Evolutionary conservation across 2,329 filamentous ascomycete species (phyloP).

Genomic region (Dryadomyces sulphureus): DNA sequence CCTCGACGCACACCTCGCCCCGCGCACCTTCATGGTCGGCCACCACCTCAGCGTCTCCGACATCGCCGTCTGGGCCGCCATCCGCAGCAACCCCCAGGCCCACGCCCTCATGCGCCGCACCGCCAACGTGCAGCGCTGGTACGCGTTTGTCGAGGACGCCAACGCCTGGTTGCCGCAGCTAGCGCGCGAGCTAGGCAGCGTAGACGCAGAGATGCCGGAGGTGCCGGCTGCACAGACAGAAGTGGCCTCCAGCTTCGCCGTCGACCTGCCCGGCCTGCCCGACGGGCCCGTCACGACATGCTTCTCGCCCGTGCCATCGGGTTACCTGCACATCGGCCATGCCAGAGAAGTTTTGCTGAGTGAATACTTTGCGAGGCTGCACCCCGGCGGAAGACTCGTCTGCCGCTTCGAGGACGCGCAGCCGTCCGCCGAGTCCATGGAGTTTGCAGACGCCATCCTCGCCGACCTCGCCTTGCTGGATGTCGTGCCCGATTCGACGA

Average conservation of each 20-base stretch:
- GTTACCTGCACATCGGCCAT: constrained; percentile 89
- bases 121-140: constrained; percentile 72
- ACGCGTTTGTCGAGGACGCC: constrained; percentile 64
- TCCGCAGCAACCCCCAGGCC: constrained; percentile 70
- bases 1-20: constrained; percentile 73
- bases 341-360: constrained; percentile 60
- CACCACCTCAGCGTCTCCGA: constrained; percentile 66
- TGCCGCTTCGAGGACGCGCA: constrained; percentile 96
- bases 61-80: constrained; percentile 64
- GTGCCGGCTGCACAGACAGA: too few species aligned
- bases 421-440: constrained; percentile 89
- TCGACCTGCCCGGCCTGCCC: neutral
- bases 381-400: constrained; percentile 78
- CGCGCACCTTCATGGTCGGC: constrained; percentile 74
- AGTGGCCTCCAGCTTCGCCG: neutral
- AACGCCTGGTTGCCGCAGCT: constrained; percentile 49
- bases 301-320: constrained; percentile 87
- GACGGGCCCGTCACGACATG: constrained; percentile 61
- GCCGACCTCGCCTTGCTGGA: constrained; percentile 84
- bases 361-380: constrained; percentile 90
- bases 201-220: too few species aligned
- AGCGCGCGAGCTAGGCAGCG: constrained; percentile 48
- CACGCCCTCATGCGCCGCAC: constrained; percentile 66
- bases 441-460: constrained; percentile 86
- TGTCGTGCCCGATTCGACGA: constrained; percentile 72